Evolutionary conservation across 768 basidiomycete species (phyloP).

Genomic region (Tubosaeta brunneosetosa): DNA sequence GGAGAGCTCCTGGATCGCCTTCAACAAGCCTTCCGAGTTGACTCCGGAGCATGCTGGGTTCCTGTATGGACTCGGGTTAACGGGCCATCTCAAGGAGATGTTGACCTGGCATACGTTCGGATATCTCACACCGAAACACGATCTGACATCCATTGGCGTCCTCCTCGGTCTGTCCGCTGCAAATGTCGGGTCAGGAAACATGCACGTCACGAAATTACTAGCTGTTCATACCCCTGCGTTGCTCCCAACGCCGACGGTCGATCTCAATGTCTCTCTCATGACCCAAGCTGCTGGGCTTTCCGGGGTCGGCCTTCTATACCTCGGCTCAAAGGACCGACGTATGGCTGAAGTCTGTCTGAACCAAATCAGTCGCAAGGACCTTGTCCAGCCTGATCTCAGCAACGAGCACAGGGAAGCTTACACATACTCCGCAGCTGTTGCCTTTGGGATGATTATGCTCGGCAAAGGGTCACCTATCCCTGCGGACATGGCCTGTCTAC

Average conservation of each 20-base stretch:
- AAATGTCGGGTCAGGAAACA: slow-evolving; percentile 78
- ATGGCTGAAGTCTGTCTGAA: slow-evolving; percentile 91
- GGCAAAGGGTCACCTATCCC: slow-evolving; percentile 77
- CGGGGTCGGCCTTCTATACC: slow-evolving; percentile 85
- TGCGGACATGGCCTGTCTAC: slow-evolving; percentile 67
- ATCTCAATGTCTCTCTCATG: slow-evolving; percentile 85
- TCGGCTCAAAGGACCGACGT: slow-evolving; percentile 80
- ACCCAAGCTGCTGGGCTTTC: slow-evolving; percentile 87
- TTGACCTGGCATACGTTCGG: slow-evolving; percentile 93
- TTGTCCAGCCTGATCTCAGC: slow-evolving; percentile 77
- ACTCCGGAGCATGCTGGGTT: slow-evolving; percentile 97
- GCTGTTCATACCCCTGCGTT: slow-evolving; percentile 93
- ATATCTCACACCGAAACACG: slow-evolving; percentile 94
- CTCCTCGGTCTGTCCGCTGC: slow-evolving; percentile 92
- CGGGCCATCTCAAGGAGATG: slow-evolving; percentile 86
- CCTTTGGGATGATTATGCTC: slow-evolving; percentile 96
- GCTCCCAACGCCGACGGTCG: slow-evolving; percentile 79
- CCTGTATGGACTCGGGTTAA: slow-evolving; percentile 85
- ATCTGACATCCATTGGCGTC: slow-evolving; percentile 89
- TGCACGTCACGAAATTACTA: slow-evolving; percentile 84
- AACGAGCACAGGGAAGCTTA: slow-evolving; percentile 92
- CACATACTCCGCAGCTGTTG: slow-evolving; percentile 80
- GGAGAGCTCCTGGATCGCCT: slow-evolving; percentile 93
- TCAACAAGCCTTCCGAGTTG: slow-evolving; percentile 88
- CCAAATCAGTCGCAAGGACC: slow-evolving; percentile 75